A percentile compares a stretch with the other conserved stretches of the same genome.
Conservation (phyloP, 805 yeast genomes). For the Candida nonsorbophila region DNA sequence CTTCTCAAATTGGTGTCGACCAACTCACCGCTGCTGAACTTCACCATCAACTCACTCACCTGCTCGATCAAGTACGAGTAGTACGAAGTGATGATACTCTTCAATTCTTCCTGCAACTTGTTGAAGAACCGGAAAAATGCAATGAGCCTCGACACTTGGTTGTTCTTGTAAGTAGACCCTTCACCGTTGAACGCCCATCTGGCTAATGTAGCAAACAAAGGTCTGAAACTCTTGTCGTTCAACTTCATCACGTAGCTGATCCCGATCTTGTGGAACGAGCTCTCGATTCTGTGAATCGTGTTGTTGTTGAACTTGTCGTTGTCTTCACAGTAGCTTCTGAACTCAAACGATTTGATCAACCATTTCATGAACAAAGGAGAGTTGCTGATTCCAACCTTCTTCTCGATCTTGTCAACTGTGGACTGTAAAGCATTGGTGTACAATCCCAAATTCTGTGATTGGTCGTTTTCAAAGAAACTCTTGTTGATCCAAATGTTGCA, state of each 20-base stretch:
- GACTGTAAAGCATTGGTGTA: conserved; percentile 63
- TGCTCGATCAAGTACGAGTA: conserved; percentile 81
- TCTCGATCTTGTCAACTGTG: conserved; percentile 61
- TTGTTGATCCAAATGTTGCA: conserved; percentile 54
- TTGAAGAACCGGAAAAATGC: conserved; percentile 85
- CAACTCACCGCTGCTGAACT: conserved; percentile 39
- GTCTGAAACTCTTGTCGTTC: conserved; percentile 91
- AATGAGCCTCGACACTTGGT: conserved; percentile 52
- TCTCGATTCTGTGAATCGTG: conserved; percentile 76
- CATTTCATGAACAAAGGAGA: conserved; percentile 65
- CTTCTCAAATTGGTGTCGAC: conserved; percentile 57
- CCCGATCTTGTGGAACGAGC: conserved; percentile 67
- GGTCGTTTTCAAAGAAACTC: conserved; percentile 27
- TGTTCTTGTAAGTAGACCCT: conserved; percentile 45
- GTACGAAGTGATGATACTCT: conserved; percentile 83
- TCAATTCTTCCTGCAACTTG: conserved; percentile 76
- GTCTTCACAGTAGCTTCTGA: conserved; percentile 42
- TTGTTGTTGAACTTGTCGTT: conserved; percentile 51
- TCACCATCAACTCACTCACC: conserved; percentile 50
- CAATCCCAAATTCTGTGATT: conserved; percentile 50
- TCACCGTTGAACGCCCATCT: conserved; percentile 93
- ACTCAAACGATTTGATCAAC: conserved; percentile 65
- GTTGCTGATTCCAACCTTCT: conserved; percentile 69
- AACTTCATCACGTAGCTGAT: conserved; percentile 79
- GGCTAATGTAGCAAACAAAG: conserved; percentile 77